Evolutionary conservation across 2,329 filamentous ascomycete genomes (phyloP).

Genomic region (Claviceps arundinis): DNA sequence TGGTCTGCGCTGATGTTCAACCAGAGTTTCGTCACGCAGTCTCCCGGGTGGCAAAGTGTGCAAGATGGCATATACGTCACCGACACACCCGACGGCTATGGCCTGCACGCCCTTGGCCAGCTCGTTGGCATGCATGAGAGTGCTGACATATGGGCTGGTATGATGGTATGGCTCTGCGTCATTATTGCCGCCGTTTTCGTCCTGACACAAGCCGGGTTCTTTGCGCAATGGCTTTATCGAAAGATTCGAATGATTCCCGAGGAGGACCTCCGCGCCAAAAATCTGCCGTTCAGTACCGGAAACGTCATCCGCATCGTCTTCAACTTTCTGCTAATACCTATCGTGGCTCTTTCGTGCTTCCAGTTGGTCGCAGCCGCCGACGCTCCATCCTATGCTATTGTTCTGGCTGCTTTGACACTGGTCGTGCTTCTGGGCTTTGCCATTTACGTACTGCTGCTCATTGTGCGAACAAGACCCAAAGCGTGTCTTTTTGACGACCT

Average conservation of each 20-base stretch:
- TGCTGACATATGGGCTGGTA: slow-evolving; percentile 82
- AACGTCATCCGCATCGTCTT: slow-evolving; percentile 76
- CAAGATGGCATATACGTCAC: slow-evolving; percentile 79
- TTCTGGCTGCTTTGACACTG: slow-evolving; percentile 61
- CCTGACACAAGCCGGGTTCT: slow-evolving; percentile 65
- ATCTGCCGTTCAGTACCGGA: slow-evolving; percentile 72
- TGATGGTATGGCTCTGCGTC: slow-evolving; percentile 80
- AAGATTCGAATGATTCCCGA: slow-evolving; percentile 58
- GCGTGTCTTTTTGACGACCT: slow-evolving; percentile 88
- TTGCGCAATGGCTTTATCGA: slow-evolving; percentile 62
- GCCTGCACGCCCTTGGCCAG: slow-evolving; percentile 66
- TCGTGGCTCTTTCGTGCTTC: slow-evolving; percentile 78
- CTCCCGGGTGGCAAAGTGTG: slow-evolving; percentile 51
- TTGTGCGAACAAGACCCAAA: slow-evolving; percentile 67
- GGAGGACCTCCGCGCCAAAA: slow-evolving; percentile 82
- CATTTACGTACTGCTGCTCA: slow-evolving; percentile 67
- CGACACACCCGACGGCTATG: slow-evolving; percentile 70
- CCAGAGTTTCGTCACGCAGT: slow-evolving; percentile 65
- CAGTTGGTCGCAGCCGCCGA: slow-evolving; percentile 65
- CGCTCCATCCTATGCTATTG: slow-evolving; percentile 60
- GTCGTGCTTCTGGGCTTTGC: slow-evolving; percentile 60
- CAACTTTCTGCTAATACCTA: slow-evolving; percentile 82
- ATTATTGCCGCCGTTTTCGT: slow-evolving; percentile 56
- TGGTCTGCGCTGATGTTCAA: slow-evolving; percentile 95
- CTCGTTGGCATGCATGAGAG: slow-evolving; percentile 65